Base-by-base conservation (phyloP, 2,329 filamentous ascomycete genomes). In the Microcyclospora tardicrescens region DNA sequence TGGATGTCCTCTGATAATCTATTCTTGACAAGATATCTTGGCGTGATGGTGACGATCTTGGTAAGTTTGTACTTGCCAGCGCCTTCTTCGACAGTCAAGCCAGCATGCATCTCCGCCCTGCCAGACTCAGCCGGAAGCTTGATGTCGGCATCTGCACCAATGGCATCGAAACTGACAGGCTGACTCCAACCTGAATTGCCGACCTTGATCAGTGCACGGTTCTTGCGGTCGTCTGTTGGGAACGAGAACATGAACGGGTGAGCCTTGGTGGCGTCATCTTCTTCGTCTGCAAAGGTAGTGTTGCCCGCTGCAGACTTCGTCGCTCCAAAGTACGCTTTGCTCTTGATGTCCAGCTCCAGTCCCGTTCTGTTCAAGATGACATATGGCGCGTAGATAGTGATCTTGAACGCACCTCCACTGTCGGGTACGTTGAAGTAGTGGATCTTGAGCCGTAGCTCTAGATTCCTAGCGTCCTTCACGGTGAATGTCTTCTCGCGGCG, bases 21-120 rank as follows among this genome's bases (percentile, higher is more conserved):
- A 66, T 95, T 98, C 60, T 94, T 87, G 47, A 98, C 68, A 38
- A 98, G 81, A 55, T 94, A 98, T 16, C 91, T 77, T 16, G 93
- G 91, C 0, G 91, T 79, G 31, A 98, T 74, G 1, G 87, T 95
- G 16, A 98, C 84, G 10, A 95, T 82, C 64, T 94, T 96, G 13
- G 85, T 93, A 68, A 98, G 70, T 61, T 94, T 96, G 67, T 96
- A 98, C 45, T 98, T 98, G 53, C 91, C 91, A 54, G 94, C 82
- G 10, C 91, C 91, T 41, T 93, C 81, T 41, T 84, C 77, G 24
- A 98, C 80, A 2, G 81, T 89, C 35, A 98, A 77, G 34, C 91
- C 91, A 6, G 93, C 72, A 53, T 96, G 86, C 53, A 96, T 87
- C 59, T 98, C 91, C 2, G 79, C 79, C 45, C 73, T 68, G 33